These are phyloP conservation scores for Poteriospumella lacustris DNA, from an alignment of 108 stramenopile genomes.

Conservation along the genomic window DNA sequence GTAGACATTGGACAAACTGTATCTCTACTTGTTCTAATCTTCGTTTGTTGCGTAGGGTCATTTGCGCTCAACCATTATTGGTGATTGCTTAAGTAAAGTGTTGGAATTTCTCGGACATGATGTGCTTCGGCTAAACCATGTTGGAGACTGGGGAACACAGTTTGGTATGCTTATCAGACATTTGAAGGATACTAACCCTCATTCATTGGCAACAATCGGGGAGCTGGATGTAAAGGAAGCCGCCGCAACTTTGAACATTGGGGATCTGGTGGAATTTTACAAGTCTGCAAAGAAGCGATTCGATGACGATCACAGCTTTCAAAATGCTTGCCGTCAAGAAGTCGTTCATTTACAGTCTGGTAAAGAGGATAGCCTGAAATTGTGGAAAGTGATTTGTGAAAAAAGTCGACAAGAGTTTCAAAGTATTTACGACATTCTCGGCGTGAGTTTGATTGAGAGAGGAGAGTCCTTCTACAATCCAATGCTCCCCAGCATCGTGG, in stretches of 20 bases:
- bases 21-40: neutral
- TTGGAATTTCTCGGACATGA: conserved; percentile 81
- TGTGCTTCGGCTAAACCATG: conserved; percentile 90
- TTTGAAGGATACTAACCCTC: conserved; percentile 86
- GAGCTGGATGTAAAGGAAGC: no score
- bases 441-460: conserved; percentile 74
- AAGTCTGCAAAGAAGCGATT: conserved; percentile 94
- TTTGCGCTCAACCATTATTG: conserved; percentile 94
- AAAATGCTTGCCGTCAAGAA: conserved; percentile 76
- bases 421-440: conserved; percentile 90
- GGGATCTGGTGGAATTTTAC: conserved; percentile 90
- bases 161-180: conserved; percentile 99
- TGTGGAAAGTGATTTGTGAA: no score
- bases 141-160: conserved; percentile 99
- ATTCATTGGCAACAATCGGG: conserved; percentile 69
- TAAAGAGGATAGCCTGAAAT: no score
- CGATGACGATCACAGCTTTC: no score
- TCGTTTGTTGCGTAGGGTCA: conserved; percentile 66
- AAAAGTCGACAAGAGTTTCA: no score
- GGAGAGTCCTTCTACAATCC: neutral
- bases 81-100: conserved; percentile 87
- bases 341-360: conserved; percentile 91
- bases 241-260: conserved; percentile 69
- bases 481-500: neutral
- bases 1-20: neutral